phyloP scores from a whole-genome alignment of 441 rosid species.

The Adansonia rubrostipa region DNA sequence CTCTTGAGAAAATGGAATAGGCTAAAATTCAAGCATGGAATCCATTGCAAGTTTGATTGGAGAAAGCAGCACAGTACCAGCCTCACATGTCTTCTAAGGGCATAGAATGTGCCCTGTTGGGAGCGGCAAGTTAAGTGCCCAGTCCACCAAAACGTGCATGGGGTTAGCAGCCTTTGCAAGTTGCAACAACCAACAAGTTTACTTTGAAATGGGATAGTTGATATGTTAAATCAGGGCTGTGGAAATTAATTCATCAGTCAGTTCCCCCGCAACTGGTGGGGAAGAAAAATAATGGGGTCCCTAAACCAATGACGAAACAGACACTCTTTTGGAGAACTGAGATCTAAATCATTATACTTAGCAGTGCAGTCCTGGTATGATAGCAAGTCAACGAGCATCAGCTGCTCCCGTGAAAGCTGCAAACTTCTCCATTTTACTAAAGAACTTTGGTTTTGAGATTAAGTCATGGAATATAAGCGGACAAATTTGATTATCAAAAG shows the following conservation, averaged over 20 bases:
- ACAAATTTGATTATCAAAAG: neutral
- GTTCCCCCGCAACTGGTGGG: slow-evolving; percentile 16
- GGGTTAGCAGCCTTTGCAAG: neutral
- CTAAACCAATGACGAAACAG: neutral
- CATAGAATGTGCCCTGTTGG: neutral
- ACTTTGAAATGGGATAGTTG: slow-evolving; percentile 9
- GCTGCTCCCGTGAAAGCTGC: neutral
- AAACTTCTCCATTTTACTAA: neutral
- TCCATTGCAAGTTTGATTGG: neutral
- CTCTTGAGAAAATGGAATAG: neutral
- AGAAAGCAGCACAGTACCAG: neutral
- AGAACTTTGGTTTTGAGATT: neutral
- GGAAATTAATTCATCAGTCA: neutral
- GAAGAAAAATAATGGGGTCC: slow-evolving; percentile 7
- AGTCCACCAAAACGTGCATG: neutral
- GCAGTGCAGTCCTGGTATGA: neutral
- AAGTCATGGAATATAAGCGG: neutral
- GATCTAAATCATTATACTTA: neutral
- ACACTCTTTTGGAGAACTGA: neutral
- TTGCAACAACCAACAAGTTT: neutral
- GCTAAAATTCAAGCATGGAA: neutral
- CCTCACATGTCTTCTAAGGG: slow-evolving; percentile 30
- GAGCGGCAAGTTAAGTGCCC: neutral
- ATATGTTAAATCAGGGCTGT: slow-evolving; percentile 3
- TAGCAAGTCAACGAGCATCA: neutral